These are phyloP conservation scores for Rhodotorula kratochvilovae DNA, from an alignment of 768 basidiomycete genomes.

Conservation along the genomic window DNA sequence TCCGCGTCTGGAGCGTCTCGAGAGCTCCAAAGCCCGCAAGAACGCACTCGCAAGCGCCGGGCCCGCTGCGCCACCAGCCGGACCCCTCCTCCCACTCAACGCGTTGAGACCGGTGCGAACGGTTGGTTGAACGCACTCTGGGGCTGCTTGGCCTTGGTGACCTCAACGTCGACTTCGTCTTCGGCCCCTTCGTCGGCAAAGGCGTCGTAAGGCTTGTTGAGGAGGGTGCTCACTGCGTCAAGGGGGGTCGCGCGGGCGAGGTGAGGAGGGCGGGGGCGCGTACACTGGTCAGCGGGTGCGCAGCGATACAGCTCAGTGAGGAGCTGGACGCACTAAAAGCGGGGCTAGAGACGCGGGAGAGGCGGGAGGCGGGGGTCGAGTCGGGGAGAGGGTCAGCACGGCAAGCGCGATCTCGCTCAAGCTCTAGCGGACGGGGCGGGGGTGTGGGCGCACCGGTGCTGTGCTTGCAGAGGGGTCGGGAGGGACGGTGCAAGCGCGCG, in stretches of 20 bases:
- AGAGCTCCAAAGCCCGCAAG: too few species aligned
- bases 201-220: slow-evolving; percentile 43
- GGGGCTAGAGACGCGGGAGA: neutral
- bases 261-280: neutral
- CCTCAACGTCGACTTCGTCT: slow-evolving; percentile 29
- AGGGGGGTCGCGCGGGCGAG: neutral
- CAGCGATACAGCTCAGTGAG: accelerated
- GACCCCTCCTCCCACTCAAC: too few species aligned
- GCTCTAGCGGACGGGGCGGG: neutral
- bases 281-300: neutral
- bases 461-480: neutral
- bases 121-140: neutral
- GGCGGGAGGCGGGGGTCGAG: neutral
- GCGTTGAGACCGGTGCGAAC: too few species aligned
- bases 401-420: neutral
- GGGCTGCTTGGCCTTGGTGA: slow-evolving; percentile 38
- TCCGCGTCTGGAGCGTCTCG: too few species aligned
- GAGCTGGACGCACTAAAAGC: slow-evolving; percentile 1
- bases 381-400: neutral
- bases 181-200: slow-evolving; percentile 39
- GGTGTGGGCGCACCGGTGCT: neutral
- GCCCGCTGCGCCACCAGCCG: too few species aligned
- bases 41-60: too few species aligned
- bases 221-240: slow-evolving; percentile 29
- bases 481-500: neutral